A percentile compares a stretch with the other conserved stretches of the same genome.
Evolutionary conservation across 345 rosid genomes (phyloP).

Genomic region (Pseudoturritis turrita): DNA sequence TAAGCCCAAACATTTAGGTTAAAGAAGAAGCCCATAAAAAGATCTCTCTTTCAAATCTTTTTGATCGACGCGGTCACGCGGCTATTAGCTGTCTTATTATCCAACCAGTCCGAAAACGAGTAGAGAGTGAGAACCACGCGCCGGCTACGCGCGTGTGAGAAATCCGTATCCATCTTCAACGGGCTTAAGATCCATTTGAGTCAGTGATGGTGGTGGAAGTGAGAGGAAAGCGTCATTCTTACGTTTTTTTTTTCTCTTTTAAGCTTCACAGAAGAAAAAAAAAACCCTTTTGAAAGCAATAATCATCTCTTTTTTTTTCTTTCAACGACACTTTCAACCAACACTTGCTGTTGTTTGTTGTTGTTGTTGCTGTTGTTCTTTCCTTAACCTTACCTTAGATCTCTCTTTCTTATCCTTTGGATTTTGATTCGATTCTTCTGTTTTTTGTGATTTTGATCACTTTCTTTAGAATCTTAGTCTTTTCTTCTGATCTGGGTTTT

Average conservation of each 20-base stretch:
- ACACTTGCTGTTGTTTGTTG: background rate
- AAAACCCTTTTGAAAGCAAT: constrained; percentile 20
- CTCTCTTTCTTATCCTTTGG: constrained; percentile 21
- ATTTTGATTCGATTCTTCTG: constrained; percentile 9
- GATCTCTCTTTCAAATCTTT: background rate
- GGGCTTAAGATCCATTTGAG: constrained; percentile 28
- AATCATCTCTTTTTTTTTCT: background rate
- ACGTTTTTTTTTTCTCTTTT: background rate
- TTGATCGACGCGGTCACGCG: constrained; percentile 18
- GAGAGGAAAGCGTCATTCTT: constrained; percentile 24
- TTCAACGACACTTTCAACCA: constrained; percentile 29
- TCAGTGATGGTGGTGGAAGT: constrained; percentile 23
- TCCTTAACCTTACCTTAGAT: background rate
- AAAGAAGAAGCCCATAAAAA: background rate
- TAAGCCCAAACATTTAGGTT: background rate
- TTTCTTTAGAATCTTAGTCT: constrained; percentile 4
- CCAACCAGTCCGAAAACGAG: constrained; percentile 27
- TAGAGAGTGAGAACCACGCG: constrained; percentile 15
- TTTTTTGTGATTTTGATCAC: background rate
- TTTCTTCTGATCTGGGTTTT: constrained; percentile 29
- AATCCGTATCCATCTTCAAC: constrained; percentile 25
- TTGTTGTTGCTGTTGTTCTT: constrained; percentile 3
- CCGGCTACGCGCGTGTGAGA: background rate
- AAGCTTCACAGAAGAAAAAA: background rate
- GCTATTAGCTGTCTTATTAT: constrained; percentile 25